phyloP scores from a whole-genome alignment of 2,329 filamentous ascomycete genomes.

The Fonsecaea erecta region DNA sequence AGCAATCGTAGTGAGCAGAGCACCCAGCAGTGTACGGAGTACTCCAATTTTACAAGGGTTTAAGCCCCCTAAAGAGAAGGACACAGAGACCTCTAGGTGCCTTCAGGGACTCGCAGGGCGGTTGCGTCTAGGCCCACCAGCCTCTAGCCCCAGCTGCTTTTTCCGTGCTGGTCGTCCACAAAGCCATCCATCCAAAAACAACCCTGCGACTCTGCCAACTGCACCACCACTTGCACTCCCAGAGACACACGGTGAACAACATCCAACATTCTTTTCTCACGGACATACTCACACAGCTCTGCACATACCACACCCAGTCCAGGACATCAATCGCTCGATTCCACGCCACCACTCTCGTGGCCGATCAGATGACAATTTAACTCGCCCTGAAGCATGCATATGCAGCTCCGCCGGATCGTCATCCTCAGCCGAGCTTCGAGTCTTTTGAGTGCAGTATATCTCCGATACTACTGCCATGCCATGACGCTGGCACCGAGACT shows the following conservation, averaged over 20 bases:
- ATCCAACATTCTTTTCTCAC: slow-evolving; percentile 23
- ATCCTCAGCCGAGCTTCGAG: slow-evolving; percentile 13
- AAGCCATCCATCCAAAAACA: not conserved
- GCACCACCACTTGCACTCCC: not conserved
- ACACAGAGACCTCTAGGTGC: slow-evolving; percentile 9
- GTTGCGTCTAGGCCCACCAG: too few relatives aligned
- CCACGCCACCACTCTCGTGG: slow-evolving; percentile 24
- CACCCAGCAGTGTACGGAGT: too few relatives aligned
- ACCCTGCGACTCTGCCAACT: not conserved
- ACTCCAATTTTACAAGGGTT: slow-evolving; percentile 14
- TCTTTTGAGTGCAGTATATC: not conserved
- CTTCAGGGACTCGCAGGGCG: not conserved
- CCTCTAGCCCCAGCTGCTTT: not conserved
- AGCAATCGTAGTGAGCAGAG: slow-evolving; percentile 19
- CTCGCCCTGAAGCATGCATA: slow-evolving; percentile 39
- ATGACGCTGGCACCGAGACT: slow-evolving; percentile 19
- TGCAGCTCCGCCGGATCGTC: slow-evolving; percentile 27
- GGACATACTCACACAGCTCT: slow-evolving; percentile 1
- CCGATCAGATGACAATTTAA: slow-evolving; percentile 33
- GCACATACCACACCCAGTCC: slow-evolving; percentile 24
- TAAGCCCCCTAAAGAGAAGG: slow-evolving; percentile 10
- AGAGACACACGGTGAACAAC: not conserved
- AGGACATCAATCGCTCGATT: slow-evolving; percentile 20
- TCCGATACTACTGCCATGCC: slow-evolving; percentile 15
- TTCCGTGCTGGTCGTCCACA: not conserved